Evolutionary conservation across 1,139 yeast genomes (phyloP).

Genomic region (Geotrichum cucujoidarum): DNA sequence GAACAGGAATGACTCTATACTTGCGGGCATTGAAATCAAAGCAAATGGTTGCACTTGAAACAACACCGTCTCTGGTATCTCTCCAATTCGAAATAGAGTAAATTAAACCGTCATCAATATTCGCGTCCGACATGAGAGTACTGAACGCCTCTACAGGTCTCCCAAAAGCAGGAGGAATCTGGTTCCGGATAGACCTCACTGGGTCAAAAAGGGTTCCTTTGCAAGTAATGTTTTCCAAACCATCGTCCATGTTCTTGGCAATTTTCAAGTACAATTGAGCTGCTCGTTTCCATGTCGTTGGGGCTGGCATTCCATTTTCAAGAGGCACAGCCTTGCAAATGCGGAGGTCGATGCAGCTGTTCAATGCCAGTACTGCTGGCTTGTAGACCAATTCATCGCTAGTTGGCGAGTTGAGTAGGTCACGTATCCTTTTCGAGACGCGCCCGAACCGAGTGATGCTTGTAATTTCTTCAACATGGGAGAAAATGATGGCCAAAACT

Average conservation of each 20-base stretch:
- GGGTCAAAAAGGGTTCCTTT: neutral
- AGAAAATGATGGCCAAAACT: constrained; percentile 1
- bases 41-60: constrained; percentile 3
- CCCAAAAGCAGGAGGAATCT: constrained; percentile 8
- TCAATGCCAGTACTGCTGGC: neutral
- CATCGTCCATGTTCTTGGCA: neutral
- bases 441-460: constrained; percentile 1
- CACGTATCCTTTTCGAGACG: neutral
- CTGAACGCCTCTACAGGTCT: constrained; percentile 5
- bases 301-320: neutral
- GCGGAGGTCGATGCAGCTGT: constrained; percentile 2
- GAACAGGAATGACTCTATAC: constrained; percentile 11
- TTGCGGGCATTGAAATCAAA: constrained; percentile 7
- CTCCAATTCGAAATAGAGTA: constrained; percentile 9
- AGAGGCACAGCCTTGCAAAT: constrained; percentile 1
- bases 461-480: constrained; percentile 7
- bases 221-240: neutral
- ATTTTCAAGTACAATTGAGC: constrained; percentile 3
- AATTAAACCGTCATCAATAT: constrained; percentile 4
- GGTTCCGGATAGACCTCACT: constrained; percentile 2
- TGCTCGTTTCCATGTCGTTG: constrained; percentile 1
- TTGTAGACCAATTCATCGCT: constrained; percentile 1
- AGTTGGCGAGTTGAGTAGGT: neutral
- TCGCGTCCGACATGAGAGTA: constrained; percentile 6
- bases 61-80: neutral